These are phyloP conservation scores for Lactarius indigo DNA, from an alignment of 768 basidiomycete genomes.

Conservation along the genomic window DNA sequence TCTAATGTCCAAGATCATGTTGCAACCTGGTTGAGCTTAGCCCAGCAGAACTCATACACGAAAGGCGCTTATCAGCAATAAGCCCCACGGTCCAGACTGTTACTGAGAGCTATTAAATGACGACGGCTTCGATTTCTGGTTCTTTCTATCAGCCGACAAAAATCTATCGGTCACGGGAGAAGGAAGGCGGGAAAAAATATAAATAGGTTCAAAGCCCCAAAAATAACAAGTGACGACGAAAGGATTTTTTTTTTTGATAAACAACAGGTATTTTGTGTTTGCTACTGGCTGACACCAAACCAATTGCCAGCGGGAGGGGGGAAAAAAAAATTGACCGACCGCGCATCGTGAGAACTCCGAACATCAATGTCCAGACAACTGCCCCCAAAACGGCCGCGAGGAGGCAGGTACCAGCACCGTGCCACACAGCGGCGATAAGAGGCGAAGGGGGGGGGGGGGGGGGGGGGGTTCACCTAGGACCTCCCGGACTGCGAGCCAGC, in stretches of 20 bases:
- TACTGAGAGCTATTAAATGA: background rate
- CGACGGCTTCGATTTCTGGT: background rate
- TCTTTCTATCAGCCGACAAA: background rate
- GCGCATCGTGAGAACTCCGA: background rate
- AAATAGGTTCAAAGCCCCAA: constrained; percentile 5
- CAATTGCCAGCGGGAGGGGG: background rate
- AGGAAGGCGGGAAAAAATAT: background rate
- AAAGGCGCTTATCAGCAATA: background rate
- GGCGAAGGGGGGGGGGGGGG: background rate
- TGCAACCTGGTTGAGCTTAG: background rate
- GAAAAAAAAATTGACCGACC: background rate
- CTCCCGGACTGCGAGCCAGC: constrained; percentile 1
- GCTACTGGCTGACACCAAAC: background rate
- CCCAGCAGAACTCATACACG: background rate
- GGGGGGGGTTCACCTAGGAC: constrained; percentile 11
- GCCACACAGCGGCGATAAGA: background rate
- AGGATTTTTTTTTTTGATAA: background rate
- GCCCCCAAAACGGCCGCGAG: background rate
- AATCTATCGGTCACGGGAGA: background rate
- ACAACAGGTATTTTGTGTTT: background rate
- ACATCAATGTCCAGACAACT: background rate
- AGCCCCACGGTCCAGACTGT: background rate
- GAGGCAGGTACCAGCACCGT: background rate
- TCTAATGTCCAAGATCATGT: background rate
- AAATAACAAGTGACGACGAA: constrained; percentile 3